Percentiles rank a stretch among this genome's conserved stretches.
phyloP scores from a whole-genome alignment of 2,329 filamentous ascomycete species.

The Aspergillus nomiae region DNA sequence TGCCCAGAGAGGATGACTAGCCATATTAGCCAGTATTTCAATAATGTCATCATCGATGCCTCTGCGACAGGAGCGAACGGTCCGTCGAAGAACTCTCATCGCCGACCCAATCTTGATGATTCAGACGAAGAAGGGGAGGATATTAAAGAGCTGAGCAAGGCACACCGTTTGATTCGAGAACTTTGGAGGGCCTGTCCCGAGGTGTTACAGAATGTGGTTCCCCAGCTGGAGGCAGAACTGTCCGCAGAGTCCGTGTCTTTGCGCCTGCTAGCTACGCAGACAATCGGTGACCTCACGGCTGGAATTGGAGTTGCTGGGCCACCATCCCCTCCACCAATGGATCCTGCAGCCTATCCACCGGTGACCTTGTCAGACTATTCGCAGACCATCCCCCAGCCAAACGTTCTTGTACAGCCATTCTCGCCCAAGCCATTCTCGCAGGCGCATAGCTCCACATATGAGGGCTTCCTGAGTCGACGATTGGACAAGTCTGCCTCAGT shows the following conservation, averaged over 20 bases:
- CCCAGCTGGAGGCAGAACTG: slow-evolving; percentile 88
- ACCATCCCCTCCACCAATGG: slow-evolving; percentile 69
- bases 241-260: slow-evolving; percentile 86
- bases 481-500: slow-evolving; percentile 85
- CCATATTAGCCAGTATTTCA: slow-evolving; percentile 94
- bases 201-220: slow-evolving; percentile 89
- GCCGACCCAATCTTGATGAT: slow-evolving; percentile 58
- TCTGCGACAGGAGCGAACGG: slow-evolving; percentile 63
- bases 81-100: slow-evolving; percentile 40
- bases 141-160: slow-evolving; percentile 83
- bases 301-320: slow-evolving; percentile 91
- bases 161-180: slow-evolving; percentile 85
- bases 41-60: slow-evolving; percentile 90
- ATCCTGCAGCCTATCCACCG: slow-evolving; percentile 83
- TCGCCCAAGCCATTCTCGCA: slow-evolving; percentile 89
- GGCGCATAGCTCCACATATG: slow-evolving; percentile 75
- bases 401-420: slow-evolving; percentile 76
- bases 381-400: slow-evolving; percentile 54
- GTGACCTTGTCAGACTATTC: slow-evolving; percentile 48
- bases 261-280: slow-evolving; percentile 86
- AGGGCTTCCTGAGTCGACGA: slow-evolving; percentile 79
- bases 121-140: slow-evolving; percentile 76
- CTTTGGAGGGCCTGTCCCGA: slow-evolving; percentile 89
- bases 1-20: slow-evolving; percentile 93
- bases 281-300: slow-evolving; percentile 90